Evolutionary conservation across 176 grass and related monocot genomes (phyloP).

Genomic region (Bonia amplexicaulis): DNA sequence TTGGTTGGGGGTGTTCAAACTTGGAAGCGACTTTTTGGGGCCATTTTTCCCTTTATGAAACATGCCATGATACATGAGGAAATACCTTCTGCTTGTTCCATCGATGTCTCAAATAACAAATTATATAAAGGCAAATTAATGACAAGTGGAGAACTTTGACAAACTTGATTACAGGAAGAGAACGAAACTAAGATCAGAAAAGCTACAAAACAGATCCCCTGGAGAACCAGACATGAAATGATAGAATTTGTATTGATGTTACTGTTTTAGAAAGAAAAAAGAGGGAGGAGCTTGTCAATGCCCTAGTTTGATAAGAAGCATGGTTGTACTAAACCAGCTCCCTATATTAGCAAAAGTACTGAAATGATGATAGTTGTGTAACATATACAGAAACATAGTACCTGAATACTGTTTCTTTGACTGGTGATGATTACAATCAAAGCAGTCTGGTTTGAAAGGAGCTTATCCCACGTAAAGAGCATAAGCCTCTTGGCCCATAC

Average conservation of each 20-base stretch:
- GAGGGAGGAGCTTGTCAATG: background rate
- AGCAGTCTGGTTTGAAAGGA: constrained; percentile 50
- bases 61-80: background rate
- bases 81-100: background rate
- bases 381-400: constrained; percentile 37
- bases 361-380: constrained; percentile 31
- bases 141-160: background rate
- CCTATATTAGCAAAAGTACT: constrained; percentile 25
- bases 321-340: constrained; percentile 3
- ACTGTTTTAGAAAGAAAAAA: background rate
- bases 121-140: constrained; percentile 9
- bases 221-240: background rate
- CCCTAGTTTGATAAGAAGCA: constrained; percentile 14
- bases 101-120: background rate
- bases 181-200: constrained; percentile 3
- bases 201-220: constrained; percentile 9
- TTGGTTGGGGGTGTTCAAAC: background rate
- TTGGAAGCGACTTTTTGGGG: too few relatives aligned
- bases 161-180: background rate
- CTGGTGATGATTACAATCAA: constrained; percentile 43
- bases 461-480: constrained; percentile 45
- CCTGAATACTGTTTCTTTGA: constrained; percentile 40
- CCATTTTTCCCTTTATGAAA: background rate
- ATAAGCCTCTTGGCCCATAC: constrained; percentile 25
- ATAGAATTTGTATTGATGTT: constrained; percentile 1